Conservation (phyloP, 257 asterid species). For the Solanum tarijense region DNA sequence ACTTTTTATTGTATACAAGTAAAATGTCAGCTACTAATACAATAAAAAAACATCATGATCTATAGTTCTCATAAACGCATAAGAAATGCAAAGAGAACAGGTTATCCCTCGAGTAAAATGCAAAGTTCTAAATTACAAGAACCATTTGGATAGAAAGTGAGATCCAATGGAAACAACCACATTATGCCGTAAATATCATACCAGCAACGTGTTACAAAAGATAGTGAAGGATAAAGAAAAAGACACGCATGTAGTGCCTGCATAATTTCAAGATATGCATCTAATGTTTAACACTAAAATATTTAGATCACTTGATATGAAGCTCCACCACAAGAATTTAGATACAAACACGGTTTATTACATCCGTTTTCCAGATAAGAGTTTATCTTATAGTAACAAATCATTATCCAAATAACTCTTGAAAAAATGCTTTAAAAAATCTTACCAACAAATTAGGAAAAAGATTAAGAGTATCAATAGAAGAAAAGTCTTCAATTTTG, state of each 20-base stretch:
- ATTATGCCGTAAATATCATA: neutral
- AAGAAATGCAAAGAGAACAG: neutral
- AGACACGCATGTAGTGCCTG: neutral
- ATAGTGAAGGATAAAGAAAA: neutral
- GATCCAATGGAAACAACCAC: neutral
- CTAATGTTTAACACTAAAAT: neutral
- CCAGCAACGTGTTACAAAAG: neutral
- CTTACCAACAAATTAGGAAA: slow-evolving; percentile 80
- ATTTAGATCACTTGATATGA: neutral
- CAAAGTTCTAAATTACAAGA: neutral
- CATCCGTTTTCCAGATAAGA: neutral
- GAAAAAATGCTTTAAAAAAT: neutral
- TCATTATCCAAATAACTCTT: neutral
- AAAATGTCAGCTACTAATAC: neutral
- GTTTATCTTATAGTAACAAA: neutral
- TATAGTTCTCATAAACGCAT: neutral
- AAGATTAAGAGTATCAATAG: slow-evolving; percentile 67
- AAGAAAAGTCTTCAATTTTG: slow-evolving; percentile 56
- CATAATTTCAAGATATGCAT: neutral
- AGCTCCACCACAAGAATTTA: neutral
- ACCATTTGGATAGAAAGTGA: neutral
- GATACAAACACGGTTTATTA: neutral
- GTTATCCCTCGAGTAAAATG: neutral
- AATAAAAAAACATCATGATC: neutral
- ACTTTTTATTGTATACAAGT: neutral